Base-by-base conservation (phyloP, 352 stramenopile genomes). In the Globisporangium camurandrum region DNA sequence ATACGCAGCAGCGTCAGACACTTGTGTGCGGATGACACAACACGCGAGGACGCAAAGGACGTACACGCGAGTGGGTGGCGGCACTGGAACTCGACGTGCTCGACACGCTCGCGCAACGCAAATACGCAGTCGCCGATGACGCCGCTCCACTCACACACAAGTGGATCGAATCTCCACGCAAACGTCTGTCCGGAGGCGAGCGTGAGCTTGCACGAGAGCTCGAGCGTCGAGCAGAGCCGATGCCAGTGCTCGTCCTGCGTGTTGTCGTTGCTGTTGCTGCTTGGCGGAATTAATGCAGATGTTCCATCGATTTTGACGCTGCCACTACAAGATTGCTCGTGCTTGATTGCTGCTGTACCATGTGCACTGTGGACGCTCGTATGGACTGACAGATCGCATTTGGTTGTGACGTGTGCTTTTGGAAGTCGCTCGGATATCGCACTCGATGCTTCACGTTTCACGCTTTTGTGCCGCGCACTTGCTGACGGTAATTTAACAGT, bases 111-210 rank as follows among this genome's bases (percentile, higher is more conserved):
- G 1, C 66, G 61, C 30, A 93, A 38, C 26, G 62, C 63, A 39
- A 90, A 70, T 2, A 85, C 69, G 2, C 53, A 37, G 3, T 61
- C 54, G 0, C 54, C 58, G 0, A 94, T 30, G 16, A 88, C 72
- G 45, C 83, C 81, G 14, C 69, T 41, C 69, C 74, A 93, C 31
- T 73, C 55, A 30, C 47, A 22, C 57, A 46, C 22, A 1, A 54
- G n/a, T 30, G 42, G 36, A 30, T 52, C 23, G 12, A 64, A 53
- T 16, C 33, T 46, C 71, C 71, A 81, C 0, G 64, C 54, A 38
- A 84, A 84, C 51, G 77, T 66, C 41, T 84, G 69, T 4, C 71
- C 69, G 2, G 71, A 81, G 34, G 72, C 60, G 14, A 79, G 59
- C 37, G 72, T 81, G 14, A 79, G 54, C 10, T 58, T 50, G 46